phyloP scores from a whole-genome alignment of 306 rosid genomes.

The Hippophae tibetana region DNA sequence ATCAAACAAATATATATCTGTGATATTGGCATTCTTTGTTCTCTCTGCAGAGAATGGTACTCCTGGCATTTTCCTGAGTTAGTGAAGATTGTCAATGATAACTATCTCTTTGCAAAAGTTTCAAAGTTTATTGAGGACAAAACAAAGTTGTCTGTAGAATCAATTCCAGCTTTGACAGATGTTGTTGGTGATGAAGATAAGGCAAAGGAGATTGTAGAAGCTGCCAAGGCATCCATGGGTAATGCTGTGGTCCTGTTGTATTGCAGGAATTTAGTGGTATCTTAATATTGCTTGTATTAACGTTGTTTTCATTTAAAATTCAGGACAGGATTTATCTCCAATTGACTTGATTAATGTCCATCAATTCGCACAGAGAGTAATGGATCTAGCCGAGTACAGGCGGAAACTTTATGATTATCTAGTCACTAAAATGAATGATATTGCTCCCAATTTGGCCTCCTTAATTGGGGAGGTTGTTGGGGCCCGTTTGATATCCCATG shows the following conservation, averaged over 20 bases:
- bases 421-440: constrained; percentile 80
- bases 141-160: constrained; percentile 59
- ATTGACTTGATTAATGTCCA: constrained; percentile 88
- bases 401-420: constrained; percentile 74
- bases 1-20: not conserved
- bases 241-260: not conserved
- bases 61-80: constrained; percentile 99
- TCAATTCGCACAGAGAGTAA: constrained; percentile 87
- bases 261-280: not conserved
- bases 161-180: constrained; percentile 51
- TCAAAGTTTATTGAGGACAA: constrained; percentile 74
- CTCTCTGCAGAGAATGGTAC: constrained; percentile 80
- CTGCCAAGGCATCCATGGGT: constrained; percentile 99
- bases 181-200: constrained; percentile 87
- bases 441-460: constrained; percentile 96
- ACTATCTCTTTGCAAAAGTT: constrained; percentile 74
- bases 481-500: constrained; percentile 94
- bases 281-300: not conserved
- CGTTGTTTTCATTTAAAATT: constrained; percentile 9
- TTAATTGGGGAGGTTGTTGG: constrained; percentile 97
- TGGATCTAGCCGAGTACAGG: constrained; percentile 85
- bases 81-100: constrained; percentile 86
- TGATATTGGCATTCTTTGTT: not conserved
- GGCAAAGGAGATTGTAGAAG: constrained; percentile 93
- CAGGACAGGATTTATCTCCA: constrained; percentile 93